A percentile compares a stretch with the other conserved stretches of the same genome.
Evolutionary conservation across 768 basidiomycete genomes (phyloP).

Genomic region (Suillus lakei): DNA sequence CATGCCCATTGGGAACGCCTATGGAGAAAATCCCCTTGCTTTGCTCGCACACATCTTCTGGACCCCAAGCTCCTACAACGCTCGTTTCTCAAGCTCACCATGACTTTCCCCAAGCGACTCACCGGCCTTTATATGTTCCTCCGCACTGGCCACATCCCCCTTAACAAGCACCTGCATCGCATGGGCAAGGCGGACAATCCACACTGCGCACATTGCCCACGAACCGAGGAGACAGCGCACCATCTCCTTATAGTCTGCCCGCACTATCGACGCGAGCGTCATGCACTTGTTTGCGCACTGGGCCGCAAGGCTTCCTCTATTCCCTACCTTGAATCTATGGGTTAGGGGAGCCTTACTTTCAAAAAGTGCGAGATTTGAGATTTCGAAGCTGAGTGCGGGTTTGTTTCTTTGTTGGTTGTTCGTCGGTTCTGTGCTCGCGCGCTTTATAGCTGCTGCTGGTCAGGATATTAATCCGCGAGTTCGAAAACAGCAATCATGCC

Average conservation of each 20-base stretch:
- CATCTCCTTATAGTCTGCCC: constrained; percentile 37
- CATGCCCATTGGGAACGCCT: background rate
- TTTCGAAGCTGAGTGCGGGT: too few relatives aligned
- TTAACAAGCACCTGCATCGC: background rate
- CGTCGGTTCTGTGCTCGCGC: too few relatives aligned
- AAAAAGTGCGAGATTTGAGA: too few relatives aligned
- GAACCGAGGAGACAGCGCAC: constrained; percentile 27
- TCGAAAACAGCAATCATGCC: too few relatives aligned
- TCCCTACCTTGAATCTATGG: background rate
- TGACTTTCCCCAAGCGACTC: background rate
- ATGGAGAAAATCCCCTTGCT: constrained; percentile 6
- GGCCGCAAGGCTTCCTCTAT: background rate
- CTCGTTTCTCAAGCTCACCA: constrained; percentile 1
- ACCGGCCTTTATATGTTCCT: background rate
- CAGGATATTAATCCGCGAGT: too few relatives aligned
- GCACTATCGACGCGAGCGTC: constrained; percentile 7
- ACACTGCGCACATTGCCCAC: constrained; percentile 19
- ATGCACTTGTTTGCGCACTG: background rate
- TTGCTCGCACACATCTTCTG: background rate
- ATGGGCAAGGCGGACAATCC: background rate
- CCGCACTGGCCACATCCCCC: background rate
- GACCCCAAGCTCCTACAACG: background rate
- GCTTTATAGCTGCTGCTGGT: too few relatives aligned
- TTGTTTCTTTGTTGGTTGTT: too few relatives aligned
- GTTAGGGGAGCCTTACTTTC: too few relatives aligned